Evolutionary conservation across 345 rosid genomes (phyloP), one percentile per base, ranked within the genome.

Genomic region (Citrus trifoliata): DNA sequence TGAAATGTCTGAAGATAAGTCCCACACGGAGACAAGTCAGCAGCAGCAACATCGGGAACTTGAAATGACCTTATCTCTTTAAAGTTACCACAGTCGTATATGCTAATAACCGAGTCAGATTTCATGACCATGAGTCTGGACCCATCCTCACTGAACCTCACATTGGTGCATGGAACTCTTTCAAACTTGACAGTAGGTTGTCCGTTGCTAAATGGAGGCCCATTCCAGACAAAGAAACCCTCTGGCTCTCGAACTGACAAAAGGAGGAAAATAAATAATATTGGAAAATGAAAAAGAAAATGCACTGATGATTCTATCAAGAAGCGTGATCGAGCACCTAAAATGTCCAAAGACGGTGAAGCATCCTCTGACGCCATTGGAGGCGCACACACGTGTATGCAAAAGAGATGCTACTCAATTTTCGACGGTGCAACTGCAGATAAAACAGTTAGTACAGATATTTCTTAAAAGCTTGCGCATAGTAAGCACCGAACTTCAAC

Each of bases 1-100:
- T 94, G 99, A 82, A 96, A 96, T 19, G 97, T 91, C 81, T 92
- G 98, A 61, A 94, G 90, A 73, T 87, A 94, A 72, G 95, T 89
- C 80, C 98, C 98, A 4, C 89, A 56, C 0, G 99, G 94, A 12
- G 99, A 96, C 79, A 94, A 73, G 37, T 87, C 75, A 33, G 94
- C 88, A 42, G 95, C 91, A 4, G 81, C 78, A 67, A 95, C 86
- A 88, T 86, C 80, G 10, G 90, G 83, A 59, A 92, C 74, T 62
- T 90, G 83, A 58, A 94, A 94, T 7, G 88, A 86, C 76, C 90
- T 87, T 24, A 88, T 85, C 86, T 93, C 94, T 74, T 78, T 85
- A 71, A 83, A 88, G 82, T 74, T 88, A 68, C 79, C 30, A 67
- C 92, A 90, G 64, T 93, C 93, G 81, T 93, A 96, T 28, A 96